phyloP scores from a whole-genome alignment of 768 basidiomycete genomes.

The Stropharia rugosoannulata region DNA sequence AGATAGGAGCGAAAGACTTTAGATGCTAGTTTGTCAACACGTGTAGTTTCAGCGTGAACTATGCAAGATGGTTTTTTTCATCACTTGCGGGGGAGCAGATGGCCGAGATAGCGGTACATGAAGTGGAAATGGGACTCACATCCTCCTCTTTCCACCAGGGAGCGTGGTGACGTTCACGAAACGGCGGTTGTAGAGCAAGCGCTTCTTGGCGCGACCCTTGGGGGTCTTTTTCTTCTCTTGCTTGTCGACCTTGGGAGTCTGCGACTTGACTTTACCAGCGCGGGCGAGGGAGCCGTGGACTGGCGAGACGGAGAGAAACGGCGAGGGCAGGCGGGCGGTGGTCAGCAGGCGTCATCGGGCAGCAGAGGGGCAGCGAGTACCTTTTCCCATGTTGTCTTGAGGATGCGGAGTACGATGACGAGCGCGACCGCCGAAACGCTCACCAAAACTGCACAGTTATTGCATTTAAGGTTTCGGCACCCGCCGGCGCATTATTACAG shows the following conservation, averaged over 20 bases:
- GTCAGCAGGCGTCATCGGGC: neutral
- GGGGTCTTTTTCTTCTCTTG: constrained; percentile 99
- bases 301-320: constrained; percentile 26
- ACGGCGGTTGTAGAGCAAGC: constrained; percentile 89
- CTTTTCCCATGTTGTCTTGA: constrained; percentile 79
- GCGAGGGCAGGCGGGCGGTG: neutral
- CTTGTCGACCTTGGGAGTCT: constrained; percentile 96
- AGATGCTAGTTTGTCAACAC: constrained; percentile 84
- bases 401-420: constrained; percentile 36
- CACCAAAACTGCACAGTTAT: constrained; percentile 42
- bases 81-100: constrained; percentile 39
- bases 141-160: constrained; percentile 91
- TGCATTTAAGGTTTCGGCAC: constrained; percentile 33
- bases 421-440: constrained; percentile 27
- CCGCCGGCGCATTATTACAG: constrained; percentile 2
- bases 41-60: constrained; percentile 92
- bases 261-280: constrained; percentile 99
- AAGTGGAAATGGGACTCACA: constrained; percentile 60
- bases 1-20: constrained; percentile 99
- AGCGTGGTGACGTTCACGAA: constrained; percentile 93
- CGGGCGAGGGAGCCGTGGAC: constrained; percentile 99
- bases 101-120: neutral
- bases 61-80: constrained; percentile 67
- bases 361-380: constrained; percentile 29
- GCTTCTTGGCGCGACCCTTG: constrained; percentile 98